Percentiles rank a stretch among this genome's conserved stretches.
Evolutionary conservation across 176 grass and related monocot genomes (phyloP).

Genomic region (Pontederia paniculata): DNA sequence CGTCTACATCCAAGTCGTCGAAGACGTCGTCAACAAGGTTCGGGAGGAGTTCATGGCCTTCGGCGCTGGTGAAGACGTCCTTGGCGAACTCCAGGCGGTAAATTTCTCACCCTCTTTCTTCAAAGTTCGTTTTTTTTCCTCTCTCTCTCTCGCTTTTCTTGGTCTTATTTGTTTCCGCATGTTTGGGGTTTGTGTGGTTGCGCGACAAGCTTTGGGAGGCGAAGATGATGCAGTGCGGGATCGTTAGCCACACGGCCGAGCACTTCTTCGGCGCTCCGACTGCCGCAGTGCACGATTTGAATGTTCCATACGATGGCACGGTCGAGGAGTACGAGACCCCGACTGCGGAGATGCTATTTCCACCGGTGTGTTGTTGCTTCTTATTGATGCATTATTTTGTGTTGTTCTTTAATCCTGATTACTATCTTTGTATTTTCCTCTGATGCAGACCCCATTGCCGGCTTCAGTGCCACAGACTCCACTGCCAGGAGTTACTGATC

Average conservation of each 20-base stretch:
- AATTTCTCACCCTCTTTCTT: neutral
- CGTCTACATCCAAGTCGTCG: conserved; percentile 89
- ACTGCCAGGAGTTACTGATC: conserved; percentile 28
- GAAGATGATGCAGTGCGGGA: neutral
- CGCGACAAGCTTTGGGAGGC: conserved; percentile 6
- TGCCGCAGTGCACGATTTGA: conserved; percentile 71
- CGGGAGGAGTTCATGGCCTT: conserved; percentile 78
- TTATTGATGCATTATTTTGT: conserved; percentile 20
- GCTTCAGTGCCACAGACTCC: conserved; percentile 79
- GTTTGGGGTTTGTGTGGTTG: neutral
- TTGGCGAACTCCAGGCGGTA: conserved; percentile 89
- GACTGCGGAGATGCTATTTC: conserved; percentile 10
- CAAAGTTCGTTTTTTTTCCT: neutral
- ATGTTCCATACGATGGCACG: conserved; percentile 85
- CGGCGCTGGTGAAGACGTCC: conserved; percentile 64
- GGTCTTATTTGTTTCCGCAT: neutral
- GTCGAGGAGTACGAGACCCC: conserved; percentile 89
- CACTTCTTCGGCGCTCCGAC: conserved; percentile 6
- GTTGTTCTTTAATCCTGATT: neutral
- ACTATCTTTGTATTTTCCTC: neutral
- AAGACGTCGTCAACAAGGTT: conserved; percentile 81
- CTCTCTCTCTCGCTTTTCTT: neutral
- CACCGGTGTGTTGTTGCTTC: neutral
- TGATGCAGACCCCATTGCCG: conserved; percentile 53
- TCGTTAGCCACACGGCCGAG: neutral